These are phyloP conservation scores for Eucalyptus polybractea DNA, from an alignment of 345 rosid species.

Conservation along the genomic window DNA sequence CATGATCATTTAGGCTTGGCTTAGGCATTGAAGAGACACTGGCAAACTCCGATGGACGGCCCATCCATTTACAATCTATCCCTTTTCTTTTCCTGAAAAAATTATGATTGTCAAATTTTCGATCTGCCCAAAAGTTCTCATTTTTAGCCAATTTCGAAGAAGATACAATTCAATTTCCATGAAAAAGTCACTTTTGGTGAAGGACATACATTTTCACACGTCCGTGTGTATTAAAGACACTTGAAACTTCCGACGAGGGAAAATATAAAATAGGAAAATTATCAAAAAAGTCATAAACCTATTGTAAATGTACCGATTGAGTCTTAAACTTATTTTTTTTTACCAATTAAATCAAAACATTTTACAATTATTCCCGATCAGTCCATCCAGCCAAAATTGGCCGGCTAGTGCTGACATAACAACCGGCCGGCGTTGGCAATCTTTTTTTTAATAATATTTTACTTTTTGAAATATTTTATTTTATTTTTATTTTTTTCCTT, in stretches of 20 bases:
- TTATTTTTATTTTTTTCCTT: too few species aligned
- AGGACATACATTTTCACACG: background rate
- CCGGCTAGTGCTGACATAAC: fast-evolving
- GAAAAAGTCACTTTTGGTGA: background rate
- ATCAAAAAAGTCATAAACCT: too few species aligned
- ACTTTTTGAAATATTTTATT: too few species aligned
- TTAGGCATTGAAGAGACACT: background rate
- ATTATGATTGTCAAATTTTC: background rate
- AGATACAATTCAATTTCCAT: background rate
- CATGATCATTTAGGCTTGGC: background rate
- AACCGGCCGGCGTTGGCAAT: fast-evolving
- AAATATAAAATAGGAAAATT: background rate
- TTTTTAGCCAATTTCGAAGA: background rate
- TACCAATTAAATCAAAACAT: too few species aligned
- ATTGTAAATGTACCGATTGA: too few species aligned
- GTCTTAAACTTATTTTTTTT: too few species aligned
- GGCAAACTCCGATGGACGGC: background rate
- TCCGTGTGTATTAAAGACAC: background rate
- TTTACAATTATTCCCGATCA: too few species aligned
- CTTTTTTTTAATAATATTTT: too few species aligned
- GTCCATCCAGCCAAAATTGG: too few species aligned
- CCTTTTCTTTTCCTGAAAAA: background rate
- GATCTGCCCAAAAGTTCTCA: background rate
- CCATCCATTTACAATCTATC: background rate
- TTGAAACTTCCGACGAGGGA: background rate